Evolutionary conservation across 768 basidiomycete genomes (phyloP).

Genomic region (Boletus rubescentipes): DNA sequence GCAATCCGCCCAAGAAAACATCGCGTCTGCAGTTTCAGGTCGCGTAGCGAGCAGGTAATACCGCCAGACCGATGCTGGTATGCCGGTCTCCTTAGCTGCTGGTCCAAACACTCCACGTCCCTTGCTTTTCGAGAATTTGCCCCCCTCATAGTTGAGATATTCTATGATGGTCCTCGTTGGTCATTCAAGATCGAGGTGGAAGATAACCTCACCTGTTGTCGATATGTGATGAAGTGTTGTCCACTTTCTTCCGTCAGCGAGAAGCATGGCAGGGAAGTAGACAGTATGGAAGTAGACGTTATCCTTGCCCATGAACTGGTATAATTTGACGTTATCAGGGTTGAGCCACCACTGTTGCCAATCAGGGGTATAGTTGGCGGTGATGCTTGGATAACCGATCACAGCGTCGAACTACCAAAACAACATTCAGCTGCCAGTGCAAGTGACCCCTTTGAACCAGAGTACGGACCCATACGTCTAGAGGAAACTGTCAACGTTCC

Average conservation of each 20-base stretch:
- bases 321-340: conserved; percentile 82
- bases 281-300: conserved; percentile 99
- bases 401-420: conserved; percentile 87
- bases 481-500: conserved; percentile 1
- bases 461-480: conserved; percentile 89
- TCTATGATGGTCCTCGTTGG: conserved; percentile 48
- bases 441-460: not conserved
- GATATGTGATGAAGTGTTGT: conserved; percentile 92
- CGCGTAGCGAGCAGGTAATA: conserved; percentile 92
- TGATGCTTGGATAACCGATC: conserved; percentile 96
- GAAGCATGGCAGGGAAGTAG: conserved; percentile 86
- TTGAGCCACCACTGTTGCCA: conserved; percentile 99
- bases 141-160: conserved; percentile 96
- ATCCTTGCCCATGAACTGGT: conserved; percentile 99
- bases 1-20: conserved; percentile 96
- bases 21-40: conserved; percentile 91
- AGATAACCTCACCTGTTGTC: conserved; percentile 72
- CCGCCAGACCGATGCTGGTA: conserved; percentile 93
- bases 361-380: conserved; percentile 88
- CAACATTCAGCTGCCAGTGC: not conserved
- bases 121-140: conserved; percentile 97
- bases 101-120: conserved; percentile 98
- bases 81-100: conserved; percentile 88
- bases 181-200: not conserved
- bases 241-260: conserved; percentile 91